Evolutionary conservation across 1,284 basidiomycete species (phyloP).

Genomic region (Amylostereum areolatum): DNA sequence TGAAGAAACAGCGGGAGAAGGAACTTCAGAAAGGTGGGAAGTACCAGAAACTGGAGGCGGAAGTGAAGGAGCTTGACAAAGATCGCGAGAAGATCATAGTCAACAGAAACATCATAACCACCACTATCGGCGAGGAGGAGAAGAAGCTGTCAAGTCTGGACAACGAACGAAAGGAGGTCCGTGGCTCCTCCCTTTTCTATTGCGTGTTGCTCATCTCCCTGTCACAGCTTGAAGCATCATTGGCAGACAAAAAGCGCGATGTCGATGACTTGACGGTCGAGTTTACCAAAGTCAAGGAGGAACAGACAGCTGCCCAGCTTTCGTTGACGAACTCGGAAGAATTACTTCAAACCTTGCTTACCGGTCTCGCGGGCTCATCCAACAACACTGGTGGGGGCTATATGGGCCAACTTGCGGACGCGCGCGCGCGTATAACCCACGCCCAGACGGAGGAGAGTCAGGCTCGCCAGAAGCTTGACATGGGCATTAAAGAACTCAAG

Average conservation of each 20-base stretch:
- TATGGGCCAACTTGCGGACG: slow-evolving; percentile 94
- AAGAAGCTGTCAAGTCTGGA: slow-evolving; percentile 52
- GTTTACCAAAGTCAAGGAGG: slow-evolving; percentile 69
- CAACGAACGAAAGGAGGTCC: slow-evolving; percentile 57
- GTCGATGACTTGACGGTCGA: slow-evolving; percentile 55
- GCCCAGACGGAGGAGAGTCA: slow-evolving; percentile 86
- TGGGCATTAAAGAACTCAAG: slow-evolving; percentile 80
- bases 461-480: slow-evolving; percentile 69
- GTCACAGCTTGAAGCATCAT: slow-evolving; percentile 47
- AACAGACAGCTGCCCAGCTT: slow-evolving; percentile 59
- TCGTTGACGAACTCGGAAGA: slow-evolving; percentile 80
- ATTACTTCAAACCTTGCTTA: slow-evolving; percentile 92
- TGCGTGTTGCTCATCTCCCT: slow-evolving; percentile 1
- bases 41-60: slow-evolving; percentile 72
- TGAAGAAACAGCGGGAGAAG: slow-evolving; percentile 59
- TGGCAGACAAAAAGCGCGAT: slow-evolving; percentile 53
- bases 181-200: slow-evolving; percentile 9
- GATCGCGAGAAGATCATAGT: slow-evolving; percentile 80
- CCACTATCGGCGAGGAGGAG: slow-evolving; percentile 74
- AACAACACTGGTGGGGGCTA: slow-evolving; percentile 83
- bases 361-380: slow-evolving; percentile 72
- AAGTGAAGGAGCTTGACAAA: slow-evolving; percentile 46
- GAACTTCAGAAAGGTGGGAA: slow-evolving; percentile 72
- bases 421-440: slow-evolving; percentile 70
- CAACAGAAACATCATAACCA: slow-evolving; percentile 35